Conservation (phyloP, 2,329 filamentous ascomycete species). For the Venturia effusa region DNA sequence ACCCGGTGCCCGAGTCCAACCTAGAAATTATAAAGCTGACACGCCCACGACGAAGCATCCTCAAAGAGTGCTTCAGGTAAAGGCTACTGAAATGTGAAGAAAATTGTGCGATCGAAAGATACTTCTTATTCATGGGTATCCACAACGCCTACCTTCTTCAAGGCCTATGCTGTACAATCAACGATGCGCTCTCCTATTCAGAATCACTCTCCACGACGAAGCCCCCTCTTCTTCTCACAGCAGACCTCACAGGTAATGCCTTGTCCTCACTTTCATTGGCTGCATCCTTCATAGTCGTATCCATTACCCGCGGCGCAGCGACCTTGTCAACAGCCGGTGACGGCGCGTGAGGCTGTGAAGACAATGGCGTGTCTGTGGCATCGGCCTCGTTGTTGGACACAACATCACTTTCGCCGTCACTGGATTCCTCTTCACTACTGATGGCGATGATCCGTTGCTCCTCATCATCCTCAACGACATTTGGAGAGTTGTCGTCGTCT, state of each 20-base stretch:
- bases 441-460: slow-evolving; percentile 12
- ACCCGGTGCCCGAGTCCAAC: no score
- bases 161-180: not conserved
- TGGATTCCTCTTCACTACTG: slow-evolving; percentile 6
- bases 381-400: slow-evolving; percentile 22
- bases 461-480: slow-evolving; percentile 12
- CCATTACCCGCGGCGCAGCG: not conserved
- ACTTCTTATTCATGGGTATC: not conserved
- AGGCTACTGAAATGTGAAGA: no score
- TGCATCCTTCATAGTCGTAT: slow-evolving; percentile 15
- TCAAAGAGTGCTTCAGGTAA: no score
- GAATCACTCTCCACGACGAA: slow-evolving; percentile 35
- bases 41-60: no score
- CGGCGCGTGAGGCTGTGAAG: slow-evolving; percentile 21
- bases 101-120: not conserved
- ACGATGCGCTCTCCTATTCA: not conserved
- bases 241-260: slow-evolving; percentile 23
- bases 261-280: slow-evolving; percentile 27
- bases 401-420: slow-evolving; percentile 17
- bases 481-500: slow-evolving; percentile 1
- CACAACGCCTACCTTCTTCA: not conserved
- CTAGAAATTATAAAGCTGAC: no score
- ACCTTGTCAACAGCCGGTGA: not conserved
- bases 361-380: slow-evolving; percentile 29
- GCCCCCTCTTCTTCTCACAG: slow-evolving; percentile 28